Base-by-base conservation (phyloP, 306 rosid genomes). In the Fragaria vesca region DNA sequence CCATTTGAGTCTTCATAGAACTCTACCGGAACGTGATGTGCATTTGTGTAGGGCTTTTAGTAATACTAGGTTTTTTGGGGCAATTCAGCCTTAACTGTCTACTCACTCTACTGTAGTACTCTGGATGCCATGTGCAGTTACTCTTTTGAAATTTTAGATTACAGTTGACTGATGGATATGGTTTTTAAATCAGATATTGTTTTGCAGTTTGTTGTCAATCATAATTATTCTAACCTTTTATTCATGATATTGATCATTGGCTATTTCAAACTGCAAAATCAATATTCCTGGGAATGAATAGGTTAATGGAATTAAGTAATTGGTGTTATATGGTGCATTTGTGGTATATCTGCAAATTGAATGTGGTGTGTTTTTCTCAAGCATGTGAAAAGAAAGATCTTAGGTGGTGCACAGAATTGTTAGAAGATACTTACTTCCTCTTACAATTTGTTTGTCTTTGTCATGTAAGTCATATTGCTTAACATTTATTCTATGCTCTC, bases 31-130 rank as follows among this genome's bases (percentile, higher is more conserved):
- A 30, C 68, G 30, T 30, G 68, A 30, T 62, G 68, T 62, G 68
- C 68, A 36, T 62, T 26, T 30, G 68, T 62, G 42, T 42, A 62
- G 40, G 68, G 68, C 68, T 62, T 62, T 5, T 12, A 61, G 58
- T 72, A 77, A 62, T 3, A 30, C 40, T 62, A 62, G 68, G 68
- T 12, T 28, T 62, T 61, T 61, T 62, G 12, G 32, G 24, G 8
- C 20, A 62, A 12, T 62, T 4, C 68, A 62, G 42, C n/a, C 40
- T 28, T 28, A 61, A 62, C 68, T 30, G 40, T 61, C 40, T 28
- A 28, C 8, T 11, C 3, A 11, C 36, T 13, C 10, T 26, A 61
- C 66, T 28, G 18, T 7, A 36, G 30, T 61, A 12, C 18, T 12
- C 11, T 4, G 20, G 20, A 62, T 62, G 40, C 6, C 42, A 62